Percentiles rank a stretch among this genome's conserved stretches.
These are phyloP conservation scores for Trichosphaerium sp. DNA, from an alignment of 78 protist genomes.

Conservation along the genomic window DNA sequence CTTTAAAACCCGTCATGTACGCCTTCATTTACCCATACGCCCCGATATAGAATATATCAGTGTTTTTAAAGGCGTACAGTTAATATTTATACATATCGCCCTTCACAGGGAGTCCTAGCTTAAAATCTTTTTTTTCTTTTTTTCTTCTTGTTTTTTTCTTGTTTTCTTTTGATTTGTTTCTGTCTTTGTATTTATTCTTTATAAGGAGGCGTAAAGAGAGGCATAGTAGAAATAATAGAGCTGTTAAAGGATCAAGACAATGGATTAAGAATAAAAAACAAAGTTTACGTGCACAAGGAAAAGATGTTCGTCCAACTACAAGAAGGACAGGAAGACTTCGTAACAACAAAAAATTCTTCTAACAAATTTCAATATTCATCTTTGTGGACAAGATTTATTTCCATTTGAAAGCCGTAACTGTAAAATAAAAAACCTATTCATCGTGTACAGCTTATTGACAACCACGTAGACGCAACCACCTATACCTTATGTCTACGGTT, in stretches of 20 bases:
- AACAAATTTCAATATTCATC: not conserved
- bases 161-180: not conserved
- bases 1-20: not conserved
- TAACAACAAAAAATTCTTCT: not conserved
- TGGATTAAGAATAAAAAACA: constrained; percentile 70
- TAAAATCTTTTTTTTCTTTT: not conserved
- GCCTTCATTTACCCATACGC: not conserved
- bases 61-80: not conserved
- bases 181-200: not conserved
- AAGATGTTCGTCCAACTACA: constrained; percentile 53
- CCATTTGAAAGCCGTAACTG: no score
- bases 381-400: not conserved
- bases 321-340: constrained; percentile 64
- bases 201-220: constrained; percentile 11
- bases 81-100: not conserved
- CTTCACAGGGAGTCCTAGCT: not conserved
- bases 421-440: no score
- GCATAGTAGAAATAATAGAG: not conserved
- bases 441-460: no score
- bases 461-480: no score
- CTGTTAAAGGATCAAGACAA: constrained; percentile 12
- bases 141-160: constrained; percentile 3
- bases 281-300: constrained; percentile 62
- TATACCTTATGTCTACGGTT: no score
- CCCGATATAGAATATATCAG: not conserved